phyloP scores from a whole-genome alignment of 805 yeast genomes.

The Wickerhamomyces ciferrii region DNA sequence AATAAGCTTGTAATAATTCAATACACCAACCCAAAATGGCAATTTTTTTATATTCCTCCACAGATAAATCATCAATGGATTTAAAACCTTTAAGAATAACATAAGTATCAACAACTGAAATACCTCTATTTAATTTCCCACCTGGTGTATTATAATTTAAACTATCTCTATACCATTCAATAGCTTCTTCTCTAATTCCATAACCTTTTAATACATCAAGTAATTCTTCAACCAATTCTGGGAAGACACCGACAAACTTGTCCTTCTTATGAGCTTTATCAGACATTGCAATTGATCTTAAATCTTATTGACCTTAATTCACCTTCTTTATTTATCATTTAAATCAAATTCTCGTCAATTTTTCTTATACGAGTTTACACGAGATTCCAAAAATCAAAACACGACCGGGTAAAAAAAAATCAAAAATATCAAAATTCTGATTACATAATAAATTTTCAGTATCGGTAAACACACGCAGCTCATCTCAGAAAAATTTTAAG shows the following conservation, averaged over 20 bases:
- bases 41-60: conserved; percentile 72
- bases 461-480: not conserved
- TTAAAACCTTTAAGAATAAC: conserved; percentile 65
- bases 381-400: too few species aligned
- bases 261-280: conserved; percentile 32
- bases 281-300: conserved; percentile 8
- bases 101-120: conserved; percentile 92
- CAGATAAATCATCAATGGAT: conserved; percentile 50
- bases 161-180: conserved; percentile 73
- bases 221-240: conserved; percentile 72
- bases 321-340: too few species aligned
- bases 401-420: not conserved
- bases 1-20: conserved; percentile 92
- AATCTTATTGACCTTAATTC: too few species aligned
- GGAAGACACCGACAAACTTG: conserved; percentile 65
- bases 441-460: not conserved
- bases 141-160: conserved; percentile 90
- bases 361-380: too few species aligned
- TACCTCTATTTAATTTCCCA: conserved; percentile 94
- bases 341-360: too few species aligned
- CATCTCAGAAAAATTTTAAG: conserved; percentile 6
- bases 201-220: conserved; percentile 53
- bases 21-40: conserved; percentile 94
- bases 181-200: conserved; percentile 83
- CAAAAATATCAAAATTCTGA: not conserved